Conservation (phyloP, 1,284 basidiomycete genomes). For the Peniophora sp. region DNA sequence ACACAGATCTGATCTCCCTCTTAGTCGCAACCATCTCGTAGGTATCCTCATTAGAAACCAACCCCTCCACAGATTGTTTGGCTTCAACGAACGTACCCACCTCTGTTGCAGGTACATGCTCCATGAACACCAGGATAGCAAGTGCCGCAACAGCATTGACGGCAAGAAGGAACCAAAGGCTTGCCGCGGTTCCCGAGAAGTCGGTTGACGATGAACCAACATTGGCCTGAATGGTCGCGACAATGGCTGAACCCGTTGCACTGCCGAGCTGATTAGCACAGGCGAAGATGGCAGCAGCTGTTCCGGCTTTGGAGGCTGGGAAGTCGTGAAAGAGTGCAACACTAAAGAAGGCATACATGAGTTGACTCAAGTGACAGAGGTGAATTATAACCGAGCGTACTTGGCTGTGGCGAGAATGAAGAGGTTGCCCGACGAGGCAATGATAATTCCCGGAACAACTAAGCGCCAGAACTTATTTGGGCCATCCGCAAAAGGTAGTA, state of each 20-base stretch:
- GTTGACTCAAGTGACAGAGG: neutral
- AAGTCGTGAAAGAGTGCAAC: conserved; percentile 43
- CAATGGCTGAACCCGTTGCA: conserved; percentile 38
- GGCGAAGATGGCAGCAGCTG: conserved; percentile 49
- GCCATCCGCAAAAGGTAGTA: conserved; percentile 33
- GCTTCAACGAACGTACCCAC: no score
- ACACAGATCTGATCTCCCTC: no score
- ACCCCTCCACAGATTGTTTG: no score
- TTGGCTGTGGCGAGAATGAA: conserved; percentile 24
- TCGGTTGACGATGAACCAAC: conserved; percentile 23
- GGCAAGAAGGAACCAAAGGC: neutral
- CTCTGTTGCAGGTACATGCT: no score
- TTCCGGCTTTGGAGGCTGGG: conserved; percentile 40
- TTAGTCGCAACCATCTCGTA: no score
- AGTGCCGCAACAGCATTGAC: neutral
- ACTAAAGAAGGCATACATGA: conserved; percentile 20
- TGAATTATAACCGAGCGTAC: conserved; percentile 19
- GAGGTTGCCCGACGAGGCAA: conserved; percentile 36
- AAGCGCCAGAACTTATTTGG: conserved; percentile 36
- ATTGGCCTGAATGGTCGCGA: conserved; percentile 39
- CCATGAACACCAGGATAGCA: neutral
- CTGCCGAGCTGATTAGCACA: conserved; percentile 44
- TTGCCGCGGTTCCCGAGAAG: neutral
- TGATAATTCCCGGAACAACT: conserved; percentile 39
- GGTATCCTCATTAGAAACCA: no score